These are phyloP conservation scores for Poa annua DNA, from an alignment of 176 grass and related monocot species.

Conservation along the genomic window DNA sequence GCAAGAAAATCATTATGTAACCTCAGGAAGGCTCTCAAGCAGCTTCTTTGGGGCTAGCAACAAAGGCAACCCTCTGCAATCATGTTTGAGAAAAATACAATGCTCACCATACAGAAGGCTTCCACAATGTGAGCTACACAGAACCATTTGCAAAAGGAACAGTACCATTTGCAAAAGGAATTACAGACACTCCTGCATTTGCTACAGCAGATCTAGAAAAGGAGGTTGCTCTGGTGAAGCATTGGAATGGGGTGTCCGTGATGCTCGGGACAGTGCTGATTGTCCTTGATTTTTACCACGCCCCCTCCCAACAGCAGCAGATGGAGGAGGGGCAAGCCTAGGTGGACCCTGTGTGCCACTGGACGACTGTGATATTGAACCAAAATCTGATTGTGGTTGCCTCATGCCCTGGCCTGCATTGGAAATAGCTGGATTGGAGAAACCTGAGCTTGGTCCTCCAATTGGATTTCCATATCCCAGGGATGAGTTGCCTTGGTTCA, in stretches of 20 bases:
- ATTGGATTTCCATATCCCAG: slow-evolving; percentile 57
- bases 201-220: slow-evolving; percentile 85
- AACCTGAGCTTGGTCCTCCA: slow-evolving; percentile 42
- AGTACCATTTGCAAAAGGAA: slow-evolving; percentile 15
- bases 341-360: slow-evolving; percentile 53
- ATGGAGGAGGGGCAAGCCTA: slow-evolving; percentile 82
- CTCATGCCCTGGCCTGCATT: slow-evolving; percentile 46
- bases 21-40: slow-evolving; percentile 16
- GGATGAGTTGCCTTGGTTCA: slow-evolving; percentile 54
- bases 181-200: slow-evolving; percentile 5
- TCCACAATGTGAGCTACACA: slow-evolving; percentile 22
- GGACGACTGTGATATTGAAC: slow-evolving; percentile 42
- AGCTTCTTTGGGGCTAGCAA: slow-evolving; percentile 30
- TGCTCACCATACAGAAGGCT: slow-evolving; percentile 18
- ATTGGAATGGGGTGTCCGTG: slow-evolving; percentile 59
- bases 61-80: slow-evolving; percentile 15
- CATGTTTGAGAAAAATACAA: slow-evolving; percentile 15
- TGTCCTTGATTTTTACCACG: slow-evolving; percentile 91
- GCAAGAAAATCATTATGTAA: slow-evolving; percentile 38
- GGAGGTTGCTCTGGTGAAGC: slow-evolving; percentile 61
- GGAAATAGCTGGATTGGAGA: slow-evolving; percentile 43
- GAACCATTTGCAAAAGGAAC: slow-evolving; percentile 9
- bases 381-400: slow-evolving; percentile 58
- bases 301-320: slow-evolving; percentile 80
- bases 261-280: slow-evolving; percentile 67